Evolutionary conservation across 345 rosid species (phyloP).

Genomic region (Acer campestre): DNA sequence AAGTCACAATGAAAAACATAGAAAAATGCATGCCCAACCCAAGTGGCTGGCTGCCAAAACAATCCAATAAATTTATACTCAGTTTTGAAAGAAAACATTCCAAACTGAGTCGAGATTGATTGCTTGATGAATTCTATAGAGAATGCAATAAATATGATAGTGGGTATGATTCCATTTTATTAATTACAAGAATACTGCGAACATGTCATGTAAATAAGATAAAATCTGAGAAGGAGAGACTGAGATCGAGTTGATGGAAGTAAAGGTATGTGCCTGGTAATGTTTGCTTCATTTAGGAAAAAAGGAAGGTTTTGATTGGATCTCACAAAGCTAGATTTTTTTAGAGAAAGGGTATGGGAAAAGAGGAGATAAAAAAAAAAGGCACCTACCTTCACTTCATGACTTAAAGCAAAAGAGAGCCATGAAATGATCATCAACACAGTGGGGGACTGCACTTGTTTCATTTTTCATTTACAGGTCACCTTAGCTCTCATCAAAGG

Average conservation of each 20-base stretch:
- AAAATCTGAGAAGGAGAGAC: conserved; percentile 15
- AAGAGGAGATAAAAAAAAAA: conserved; percentile 19
- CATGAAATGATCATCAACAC: neutral
- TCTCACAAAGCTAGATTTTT: conserved; percentile 15
- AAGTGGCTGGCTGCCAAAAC: neutral
- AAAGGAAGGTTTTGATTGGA: conserved; percentile 37
- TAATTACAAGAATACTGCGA: neutral
- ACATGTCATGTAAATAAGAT: conserved; percentile 10
- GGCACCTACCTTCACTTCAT: conserved; percentile 2
- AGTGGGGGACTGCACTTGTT: neutral
- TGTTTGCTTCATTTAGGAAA: conserved; percentile 17
- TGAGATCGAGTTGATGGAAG: conserved; percentile 1
- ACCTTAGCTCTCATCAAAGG: neutral
- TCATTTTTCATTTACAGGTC: neutral
- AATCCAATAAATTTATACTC: neutral
- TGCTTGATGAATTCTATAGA: neutral
- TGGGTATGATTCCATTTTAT: neutral
- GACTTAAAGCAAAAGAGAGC: conserved; percentile 18
- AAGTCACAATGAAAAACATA: neutral
- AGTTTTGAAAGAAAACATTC: neutral
- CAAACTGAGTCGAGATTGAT: neutral
- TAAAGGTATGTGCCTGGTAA: conserved; percentile 14
- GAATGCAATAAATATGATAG: neutral
- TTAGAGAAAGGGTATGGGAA: conserved; percentile 19
- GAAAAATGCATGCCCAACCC: neutral